phyloP scores from a whole-genome alignment of 371 early-diverging fungal species.

The Sporodiniella umbellata region DNA sequence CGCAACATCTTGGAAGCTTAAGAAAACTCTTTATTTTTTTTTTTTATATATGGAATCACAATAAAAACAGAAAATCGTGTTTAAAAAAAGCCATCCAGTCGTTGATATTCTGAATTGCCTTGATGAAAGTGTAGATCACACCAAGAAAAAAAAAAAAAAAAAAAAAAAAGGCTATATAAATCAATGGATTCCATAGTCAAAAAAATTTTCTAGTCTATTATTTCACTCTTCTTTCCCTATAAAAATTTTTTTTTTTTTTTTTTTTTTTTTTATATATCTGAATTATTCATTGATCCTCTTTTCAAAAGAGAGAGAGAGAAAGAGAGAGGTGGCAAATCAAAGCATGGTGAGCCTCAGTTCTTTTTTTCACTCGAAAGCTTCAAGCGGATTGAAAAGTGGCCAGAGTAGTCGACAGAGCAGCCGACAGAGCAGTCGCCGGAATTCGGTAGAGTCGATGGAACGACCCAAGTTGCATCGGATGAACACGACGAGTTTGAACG shows the following conservation, averaged over 20 bases:
- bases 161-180: too few species aligned
- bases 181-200: too few species aligned
- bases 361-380: neutral
- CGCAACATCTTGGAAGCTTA: slow-evolving; percentile 40
- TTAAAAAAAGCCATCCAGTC: too few species aligned
- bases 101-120: too few species aligned
- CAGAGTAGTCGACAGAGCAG: slow-evolving; percentile 16
- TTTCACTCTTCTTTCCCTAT: too few species aligned
- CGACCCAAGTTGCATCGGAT: neutral
- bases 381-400: neutral
- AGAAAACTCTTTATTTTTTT: neutral
- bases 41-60: neutral
- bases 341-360: neutral
- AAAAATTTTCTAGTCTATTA: too few species aligned
- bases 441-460: slow-evolving; percentile 12
- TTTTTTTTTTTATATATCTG: too few species aligned
- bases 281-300: neutral
- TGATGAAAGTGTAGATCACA: too few species aligned
- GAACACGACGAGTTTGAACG: slow-evolving; percentile 35
- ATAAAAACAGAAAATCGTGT: neutral
- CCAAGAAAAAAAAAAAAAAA: too few species aligned
- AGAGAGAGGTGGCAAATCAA: too few species aligned
- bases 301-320: too few species aligned
- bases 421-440: slow-evolving; percentile 20
- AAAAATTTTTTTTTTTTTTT: too few species aligned